Evolutionary conservation across 345 rosid species (phyloP).

Genomic region (Pugionium dolabratum): DNA sequence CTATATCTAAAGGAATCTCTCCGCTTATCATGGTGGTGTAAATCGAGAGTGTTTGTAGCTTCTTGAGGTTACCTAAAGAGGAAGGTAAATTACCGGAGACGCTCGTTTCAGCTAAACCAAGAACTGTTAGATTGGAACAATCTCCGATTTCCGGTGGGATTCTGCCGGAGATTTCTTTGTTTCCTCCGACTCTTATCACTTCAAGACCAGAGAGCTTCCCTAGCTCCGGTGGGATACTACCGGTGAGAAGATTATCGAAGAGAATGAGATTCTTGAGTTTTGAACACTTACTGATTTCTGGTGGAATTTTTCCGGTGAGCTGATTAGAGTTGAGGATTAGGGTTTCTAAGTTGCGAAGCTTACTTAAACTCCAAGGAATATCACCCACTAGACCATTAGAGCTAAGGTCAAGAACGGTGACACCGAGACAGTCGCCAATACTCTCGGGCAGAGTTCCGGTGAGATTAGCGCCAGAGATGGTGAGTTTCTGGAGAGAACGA

Average conservation of each 20-base stretch:
- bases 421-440: slow-evolving; percentile 51
- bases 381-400: slow-evolving; percentile 64
- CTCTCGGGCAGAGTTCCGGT: slow-evolving; percentile 64
- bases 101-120: slow-evolving; percentile 79
- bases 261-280: slow-evolving; percentile 55
- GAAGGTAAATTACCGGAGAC: slow-evolving; percentile 73
- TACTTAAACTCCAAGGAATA: slow-evolving; percentile 63
- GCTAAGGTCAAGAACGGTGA: slow-evolving; percentile 57
- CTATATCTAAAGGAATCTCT: slow-evolving; percentile 77
- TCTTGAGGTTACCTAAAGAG: slow-evolving; percentile 68
- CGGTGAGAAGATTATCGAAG: slow-evolving; percentile 66
- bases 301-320: slow-evolving; percentile 80
- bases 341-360: slow-evolving; percentile 52
- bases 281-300: slow-evolving; percentile 52
- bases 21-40: slow-evolving; percentile 84
- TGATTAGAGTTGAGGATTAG: slow-evolving; percentile 75
- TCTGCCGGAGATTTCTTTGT: slow-evolving; percentile 64
- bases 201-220: slow-evolving; percentile 62
- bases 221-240: slow-evolving; percentile 71
- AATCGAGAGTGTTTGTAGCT: slow-evolving; percentile 67
- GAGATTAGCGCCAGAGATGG: slow-evolving; percentile 69
- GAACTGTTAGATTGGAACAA: slow-evolving; percentile 67
- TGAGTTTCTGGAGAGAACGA: slow-evolving; percentile 51
- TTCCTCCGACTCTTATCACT: slow-evolving; percentile 82
- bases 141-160: slow-evolving; percentile 79